Base-by-base conservation (phyloP, 2,329 filamentous ascomycete genomes). In the Aspergillus brasiliensis region DNA sequence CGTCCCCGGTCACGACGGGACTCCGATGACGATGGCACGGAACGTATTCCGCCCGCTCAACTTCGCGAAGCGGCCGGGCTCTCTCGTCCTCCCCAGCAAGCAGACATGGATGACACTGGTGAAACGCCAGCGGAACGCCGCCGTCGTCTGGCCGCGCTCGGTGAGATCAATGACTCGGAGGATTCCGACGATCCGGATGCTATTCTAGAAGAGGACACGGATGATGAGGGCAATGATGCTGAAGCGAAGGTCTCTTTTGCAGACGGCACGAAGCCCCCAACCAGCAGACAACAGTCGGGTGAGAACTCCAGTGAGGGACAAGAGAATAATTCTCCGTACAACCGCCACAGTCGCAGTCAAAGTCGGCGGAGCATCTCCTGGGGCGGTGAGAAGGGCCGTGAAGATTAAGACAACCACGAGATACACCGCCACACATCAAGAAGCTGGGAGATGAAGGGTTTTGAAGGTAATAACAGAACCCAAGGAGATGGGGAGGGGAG, bases 51-150 rank as follows among this genome's bases (percentile, higher is more conserved):
- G 7, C 77, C 77, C 0, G 67, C 75, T 15, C 70, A 72, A 54
- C 67, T 75, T 31, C 72, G 73, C 28, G 62, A 70, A 62, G 71
- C 69, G 4, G 73, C 72, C 34, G 73, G 73, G 55, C 53, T 75
- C 11, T 46, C 64, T 0, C 64, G 62, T 8, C 67, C 70, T 8
- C 67, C 69, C 2, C 70, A 65, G 25, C 59, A 69, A 58, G 42
- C 38, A 6, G 72, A 72, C 27, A 10, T 67, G 11, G 75, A 77
- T 13, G 75, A 78, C n/a, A 75, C 74, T 0, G 73, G 71, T 25
- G 77, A 80, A 60, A 81, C 79, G 3, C 77, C 78, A 1, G 79
- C 78, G 8, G 79, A 81, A 62, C 78, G 78, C 40, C 74, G 78
- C 51, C 78, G 79, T 59, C 77, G 79, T 68, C 72, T 81, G 7